phyloP scores from a whole-genome alignment of 768 basidiomycete genomes.

The Phlebiopsis gigantea region DNA sequence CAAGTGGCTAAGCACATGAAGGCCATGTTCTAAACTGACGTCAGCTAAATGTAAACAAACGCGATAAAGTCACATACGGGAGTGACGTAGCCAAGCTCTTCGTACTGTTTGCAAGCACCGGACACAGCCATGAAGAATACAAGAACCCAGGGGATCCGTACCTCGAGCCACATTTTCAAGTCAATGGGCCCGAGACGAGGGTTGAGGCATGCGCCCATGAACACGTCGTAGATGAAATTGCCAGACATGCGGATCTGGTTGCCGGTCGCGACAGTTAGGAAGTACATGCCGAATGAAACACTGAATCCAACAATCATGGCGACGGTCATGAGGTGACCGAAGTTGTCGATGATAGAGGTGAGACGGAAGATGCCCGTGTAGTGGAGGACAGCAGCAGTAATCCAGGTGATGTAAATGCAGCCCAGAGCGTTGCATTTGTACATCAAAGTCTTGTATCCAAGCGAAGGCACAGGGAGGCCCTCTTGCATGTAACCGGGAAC shows the following conservation, averaged over 20 bases:
- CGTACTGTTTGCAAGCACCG: slow-evolving; percentile 94
- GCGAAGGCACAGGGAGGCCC: slow-evolving; percentile 93
- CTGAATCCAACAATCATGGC: slow-evolving; percentile 88
- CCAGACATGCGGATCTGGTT: slow-evolving; percentile 92
- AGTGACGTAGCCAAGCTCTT: slow-evolving; percentile 85
- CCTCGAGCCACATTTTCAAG: slow-evolving; percentile 98
- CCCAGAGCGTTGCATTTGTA: slow-evolving; percentile 96
- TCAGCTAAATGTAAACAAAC: slow-evolving; percentile 1
- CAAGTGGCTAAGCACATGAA: slow-evolving; percentile 96
- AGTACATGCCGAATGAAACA: slow-evolving; percentile 71
- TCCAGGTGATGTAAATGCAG: slow-evolving; percentile 79
- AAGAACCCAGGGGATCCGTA: slow-evolving; percentile 95
- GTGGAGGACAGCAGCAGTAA: slow-evolving; percentile 72
- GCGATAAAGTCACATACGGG: slow-evolving; percentile 41
- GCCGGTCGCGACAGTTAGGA: slow-evolving; percentile 66
- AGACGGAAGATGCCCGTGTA: slow-evolving; percentile 81
- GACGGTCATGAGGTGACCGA: slow-evolving; percentile 93
- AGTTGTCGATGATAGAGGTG: slow-evolving; percentile 93
- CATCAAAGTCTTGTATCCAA: slow-evolving; percentile 86
- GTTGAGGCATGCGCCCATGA: slow-evolving; percentile 95
- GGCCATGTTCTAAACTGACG: slow-evolving; percentile 71
- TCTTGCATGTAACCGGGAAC: slow-evolving; percentile 92
- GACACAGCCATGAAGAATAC: slow-evolving; percentile 91
- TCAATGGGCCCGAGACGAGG: slow-evolving; percentile 89
- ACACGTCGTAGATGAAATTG: slow-evolving; percentile 89